These are phyloP conservation scores for Cryptosporidium tyzzeri DNA, from an alignment of 169 alveolate species.

Conservation along the genomic window DNA sequence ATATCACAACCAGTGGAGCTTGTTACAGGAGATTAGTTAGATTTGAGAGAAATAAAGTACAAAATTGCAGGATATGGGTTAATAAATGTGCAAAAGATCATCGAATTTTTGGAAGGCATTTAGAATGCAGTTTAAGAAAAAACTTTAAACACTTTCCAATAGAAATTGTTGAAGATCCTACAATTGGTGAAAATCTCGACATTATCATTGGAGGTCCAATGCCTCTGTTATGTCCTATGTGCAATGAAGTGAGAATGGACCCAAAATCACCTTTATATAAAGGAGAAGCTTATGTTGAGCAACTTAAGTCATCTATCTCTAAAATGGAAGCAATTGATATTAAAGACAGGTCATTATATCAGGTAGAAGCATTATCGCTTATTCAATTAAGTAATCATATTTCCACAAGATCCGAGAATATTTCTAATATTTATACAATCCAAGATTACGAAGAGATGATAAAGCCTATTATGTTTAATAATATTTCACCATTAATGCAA, in stretches of 20 bases:
- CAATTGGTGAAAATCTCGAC: constrained; percentile 70
- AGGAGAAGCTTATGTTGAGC: constrained; percentile 74
- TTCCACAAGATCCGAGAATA: not conserved
- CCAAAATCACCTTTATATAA: constrained; percentile 57
- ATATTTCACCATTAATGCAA: constrained; percentile 25
- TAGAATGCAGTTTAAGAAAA: constrained; percentile 70
- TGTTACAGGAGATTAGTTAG: constrained; percentile 66
- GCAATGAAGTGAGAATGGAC: constrained; percentile 74
- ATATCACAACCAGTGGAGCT: constrained; percentile 73
- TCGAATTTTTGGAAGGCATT: constrained; percentile 64
- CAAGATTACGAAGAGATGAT: constrained; percentile 2
- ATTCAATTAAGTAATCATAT: constrained; percentile 20
- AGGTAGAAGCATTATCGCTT: constrained; percentile 37
- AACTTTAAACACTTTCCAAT: constrained; percentile 69
- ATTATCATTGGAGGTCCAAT: constrained; percentile 65
- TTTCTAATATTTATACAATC: not conserved
- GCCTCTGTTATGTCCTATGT: constrained; percentile 73
- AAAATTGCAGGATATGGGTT: constrained; percentile 73
- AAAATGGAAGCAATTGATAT: constrained; percentile 52
- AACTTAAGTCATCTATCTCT: constrained; percentile 58
- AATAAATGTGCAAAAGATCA: constrained; percentile 70
- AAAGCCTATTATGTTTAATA: constrained; percentile 2
- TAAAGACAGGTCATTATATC: constrained; percentile 31
- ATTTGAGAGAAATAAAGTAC: constrained; percentile 65
- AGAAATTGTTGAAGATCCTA: constrained; percentile 72